These are phyloP conservation scores for Neoboletus brunneissimus DNA, from an alignment of 768 basidiomycete species.

Conservation along the genomic window DNA sequence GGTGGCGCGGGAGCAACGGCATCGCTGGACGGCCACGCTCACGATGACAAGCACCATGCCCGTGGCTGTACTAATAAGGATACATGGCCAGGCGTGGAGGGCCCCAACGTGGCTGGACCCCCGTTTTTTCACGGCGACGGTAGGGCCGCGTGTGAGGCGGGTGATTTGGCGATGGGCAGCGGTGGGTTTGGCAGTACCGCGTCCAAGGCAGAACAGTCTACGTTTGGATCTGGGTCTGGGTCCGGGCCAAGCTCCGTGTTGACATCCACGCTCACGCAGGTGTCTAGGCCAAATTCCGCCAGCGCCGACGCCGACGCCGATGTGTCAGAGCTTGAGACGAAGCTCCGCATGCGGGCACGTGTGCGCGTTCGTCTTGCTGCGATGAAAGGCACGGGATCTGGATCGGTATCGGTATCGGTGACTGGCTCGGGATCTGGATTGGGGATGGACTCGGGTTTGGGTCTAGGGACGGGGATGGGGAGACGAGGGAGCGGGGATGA, in stretches of 20 bases:
- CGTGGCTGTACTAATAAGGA: not conserved
- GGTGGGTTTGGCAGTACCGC: not conserved
- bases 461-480: not conserved
- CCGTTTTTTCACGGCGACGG: not conserved
- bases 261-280: not conserved
- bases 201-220: not conserved
- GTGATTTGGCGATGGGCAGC: not conserved
- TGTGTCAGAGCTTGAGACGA: conserved; percentile 35
- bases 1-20: not conserved
- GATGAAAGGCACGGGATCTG: conserved; percentile 33
- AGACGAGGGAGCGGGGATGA: not conserved
- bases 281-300: not conserved
- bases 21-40: not conserved
- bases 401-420: not conserved
- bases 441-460: not conserved
- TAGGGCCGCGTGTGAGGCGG: not conserved
- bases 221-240: too few species aligned
- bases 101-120: not conserved
- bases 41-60: not conserved
- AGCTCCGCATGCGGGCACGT: conserved; percentile 47
- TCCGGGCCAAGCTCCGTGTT: not conserved
- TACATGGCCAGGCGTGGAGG: not conserved
- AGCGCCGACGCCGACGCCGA: not conserved
- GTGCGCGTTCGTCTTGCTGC: conserved; percentile 48
- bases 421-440: not conserved